A percentile compares a stretch with the other conserved stretches of the same genome.
These are phyloP conservation scores for Cantharellus cinnabarinus DNA, from an alignment of 768 basidiomycete genomes.

Conservation along the genomic window DNA sequence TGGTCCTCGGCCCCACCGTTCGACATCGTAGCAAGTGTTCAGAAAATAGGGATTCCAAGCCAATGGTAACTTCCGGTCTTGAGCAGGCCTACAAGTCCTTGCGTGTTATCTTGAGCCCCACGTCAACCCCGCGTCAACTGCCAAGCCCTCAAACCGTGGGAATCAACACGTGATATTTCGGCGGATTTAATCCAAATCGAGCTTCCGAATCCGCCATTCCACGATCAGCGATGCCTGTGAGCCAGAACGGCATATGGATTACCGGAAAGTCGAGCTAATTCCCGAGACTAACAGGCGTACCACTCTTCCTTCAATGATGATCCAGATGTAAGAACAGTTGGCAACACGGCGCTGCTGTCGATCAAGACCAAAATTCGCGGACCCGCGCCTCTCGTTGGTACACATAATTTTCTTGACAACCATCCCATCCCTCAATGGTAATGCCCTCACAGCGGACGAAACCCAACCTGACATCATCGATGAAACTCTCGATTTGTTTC, in stretches of 20 bases:
- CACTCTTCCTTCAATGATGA: slow-evolving; percentile 86
- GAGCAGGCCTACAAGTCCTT: too few species aligned
- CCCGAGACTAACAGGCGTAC: slow-evolving; percentile 46
- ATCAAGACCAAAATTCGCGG: slow-evolving; percentile 84
- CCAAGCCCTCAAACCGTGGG: too few species aligned
- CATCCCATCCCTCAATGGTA: slow-evolving; percentile 20
- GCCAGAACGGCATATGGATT: too few species aligned
- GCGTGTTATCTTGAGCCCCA: too few species aligned
- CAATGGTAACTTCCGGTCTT: too few species aligned
- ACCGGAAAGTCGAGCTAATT: too few species aligned
- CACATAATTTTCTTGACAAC: not conserved
- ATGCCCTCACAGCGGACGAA: slow-evolving; percentile 39
- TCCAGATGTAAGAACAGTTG: slow-evolving; percentile 60
- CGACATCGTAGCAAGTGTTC: not conserved
- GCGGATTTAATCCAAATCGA: not conserved
- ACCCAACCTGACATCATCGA: slow-evolving; percentile 76
- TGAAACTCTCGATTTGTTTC: slow-evolving; percentile 89
- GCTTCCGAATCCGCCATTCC: not conserved
- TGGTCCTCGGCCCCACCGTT: slow-evolving; percentile 19
- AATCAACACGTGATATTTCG: too few species aligned
- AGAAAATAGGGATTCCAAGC: not conserved
- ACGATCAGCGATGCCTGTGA: too few species aligned
- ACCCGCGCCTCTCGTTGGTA: slow-evolving; percentile 49
- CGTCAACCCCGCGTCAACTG: too few species aligned
- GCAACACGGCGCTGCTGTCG: slow-evolving; percentile 77